These are phyloP conservation scores for Brassica nigra DNA, from an alignment of 345 rosid species.

Conservation along the genomic window DNA sequence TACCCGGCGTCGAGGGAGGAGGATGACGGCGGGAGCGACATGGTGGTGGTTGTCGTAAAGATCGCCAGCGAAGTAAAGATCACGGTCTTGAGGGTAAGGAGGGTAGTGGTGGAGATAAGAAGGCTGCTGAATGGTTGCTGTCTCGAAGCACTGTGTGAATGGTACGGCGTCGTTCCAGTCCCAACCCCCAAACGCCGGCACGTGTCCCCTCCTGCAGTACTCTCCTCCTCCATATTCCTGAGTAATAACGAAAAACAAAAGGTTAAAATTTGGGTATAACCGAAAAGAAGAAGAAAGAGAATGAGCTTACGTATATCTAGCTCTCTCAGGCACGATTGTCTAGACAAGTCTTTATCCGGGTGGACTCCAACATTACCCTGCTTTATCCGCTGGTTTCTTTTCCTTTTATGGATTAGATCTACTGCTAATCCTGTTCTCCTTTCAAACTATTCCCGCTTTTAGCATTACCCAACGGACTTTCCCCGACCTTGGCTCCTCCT, in stretches of 20 bases:
- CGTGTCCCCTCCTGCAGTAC: conserved; percentile 61
- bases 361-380: no score
- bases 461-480: no score
- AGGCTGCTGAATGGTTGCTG: conserved; percentile 68
- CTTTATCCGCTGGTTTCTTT: no score
- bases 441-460: no score
- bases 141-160: conserved; percentile 89
- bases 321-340: no score
- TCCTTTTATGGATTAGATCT: no score
- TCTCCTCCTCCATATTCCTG: conserved; percentile 45
- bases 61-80: conserved; percentile 88
- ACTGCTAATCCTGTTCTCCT: no score
- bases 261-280: background rate
- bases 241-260: background rate
- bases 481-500: no score
- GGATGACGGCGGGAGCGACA: conserved; percentile 86
- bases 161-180: conserved; percentile 88
- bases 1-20: conserved; percentile 85
- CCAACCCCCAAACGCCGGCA: conserved; percentile 99
- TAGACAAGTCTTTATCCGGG: no score
- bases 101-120: conserved; percentile 76
- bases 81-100: conserved; percentile 57
- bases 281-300: background rate
- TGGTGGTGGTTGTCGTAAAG: conserved; percentile 72
- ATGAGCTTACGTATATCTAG: conserved; percentile 39